These are phyloP conservation scores for Massarina eburnea DNA, from an alignment of 2,329 filamentous ascomycete genomes.

Conservation along the genomic window DNA sequence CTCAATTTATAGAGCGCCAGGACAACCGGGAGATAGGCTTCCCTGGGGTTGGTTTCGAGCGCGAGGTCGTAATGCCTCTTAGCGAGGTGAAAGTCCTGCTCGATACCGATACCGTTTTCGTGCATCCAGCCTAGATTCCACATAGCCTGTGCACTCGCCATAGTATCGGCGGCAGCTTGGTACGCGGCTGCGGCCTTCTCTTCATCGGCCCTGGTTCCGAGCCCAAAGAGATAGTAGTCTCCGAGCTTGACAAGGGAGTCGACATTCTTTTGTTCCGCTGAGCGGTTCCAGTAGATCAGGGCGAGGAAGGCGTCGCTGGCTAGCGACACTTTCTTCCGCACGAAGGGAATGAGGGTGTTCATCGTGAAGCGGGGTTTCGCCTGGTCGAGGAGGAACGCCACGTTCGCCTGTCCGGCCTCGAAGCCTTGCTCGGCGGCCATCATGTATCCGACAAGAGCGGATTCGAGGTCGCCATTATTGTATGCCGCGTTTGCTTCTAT, in stretches of 20 bases:
- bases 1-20: constrained; percentile 84
- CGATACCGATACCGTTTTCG: constrained; percentile 89
- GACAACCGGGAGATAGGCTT: constrained; percentile 91
- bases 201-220: constrained; percentile 68
- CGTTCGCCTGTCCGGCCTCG: constrained; percentile 85
- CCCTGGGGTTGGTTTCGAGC: constrained; percentile 77
- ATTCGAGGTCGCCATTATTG: constrained; percentile 74
- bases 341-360: constrained; percentile 54
- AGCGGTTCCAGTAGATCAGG: constrained; percentile 92
- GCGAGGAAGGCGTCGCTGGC: constrained; percentile 67
- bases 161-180: constrained; percentile 84
- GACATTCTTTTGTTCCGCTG: constrained; percentile 87
- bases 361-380: constrained; percentile 53
- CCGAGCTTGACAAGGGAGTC: constrained; percentile 98
- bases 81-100: constrained; percentile 94
- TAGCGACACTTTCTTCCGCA: constrained; percentile 46
- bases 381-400: constrained; percentile 82
- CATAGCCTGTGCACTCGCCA: constrained; percentile 89
- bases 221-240: constrained; percentile 88
- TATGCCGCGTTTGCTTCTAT: constrained; percentile 81
- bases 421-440: constrained; percentile 93
- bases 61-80: constrained; percentile 96
- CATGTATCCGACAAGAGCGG: constrained; percentile 78
- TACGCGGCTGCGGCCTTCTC: constrained; percentile 94
- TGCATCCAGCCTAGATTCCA: constrained; percentile 99